Conservation (phyloP, 306 rosid species). For the Geum urbanum region DNA sequence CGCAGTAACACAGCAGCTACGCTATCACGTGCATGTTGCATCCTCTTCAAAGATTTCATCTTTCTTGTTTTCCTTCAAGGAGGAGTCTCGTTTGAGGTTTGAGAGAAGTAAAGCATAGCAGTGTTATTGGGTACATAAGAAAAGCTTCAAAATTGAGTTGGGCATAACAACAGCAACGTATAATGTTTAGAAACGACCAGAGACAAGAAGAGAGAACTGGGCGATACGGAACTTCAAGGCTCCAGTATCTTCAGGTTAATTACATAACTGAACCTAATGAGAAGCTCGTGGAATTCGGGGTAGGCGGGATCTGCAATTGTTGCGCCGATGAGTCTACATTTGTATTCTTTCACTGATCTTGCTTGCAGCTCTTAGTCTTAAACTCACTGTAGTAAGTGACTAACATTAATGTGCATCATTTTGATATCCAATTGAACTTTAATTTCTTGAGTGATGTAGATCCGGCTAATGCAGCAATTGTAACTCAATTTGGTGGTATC, state of each 20-base stretch:
- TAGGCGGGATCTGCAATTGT: slow-evolving; percentile 86
- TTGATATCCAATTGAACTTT: too few relatives aligned
- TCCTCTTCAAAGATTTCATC: too few relatives aligned
- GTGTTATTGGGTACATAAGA: too few relatives aligned
- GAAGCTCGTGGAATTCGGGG: slow-evolving; percentile 82
- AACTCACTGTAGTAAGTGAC: too few relatives aligned
- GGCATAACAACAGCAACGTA: not conserved
- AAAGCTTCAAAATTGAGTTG: not conserved
- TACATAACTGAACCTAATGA: slow-evolving; percentile 85
- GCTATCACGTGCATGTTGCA: too few relatives aligned
- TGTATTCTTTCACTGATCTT: too few relatives aligned
- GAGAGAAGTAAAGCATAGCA: too few relatives aligned
- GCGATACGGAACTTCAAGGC: slow-evolving; percentile 69
- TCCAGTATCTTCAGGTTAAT: slow-evolving; percentile 68
- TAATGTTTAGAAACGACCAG: slow-evolving; percentile 70
- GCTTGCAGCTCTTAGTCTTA: too few relatives aligned
- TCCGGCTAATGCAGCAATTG: slow-evolving; percentile 56
- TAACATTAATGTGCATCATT: too few relatives aligned
- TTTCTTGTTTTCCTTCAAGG: too few relatives aligned
- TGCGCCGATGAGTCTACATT: slow-evolving; percentile 48
- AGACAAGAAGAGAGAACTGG: slow-evolving; percentile 80
- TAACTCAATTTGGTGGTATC: slow-evolving; percentile 53
- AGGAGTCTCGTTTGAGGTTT: too few relatives aligned
- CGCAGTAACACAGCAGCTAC: too few relatives aligned
- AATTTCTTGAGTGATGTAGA: slow-evolving; percentile 15